phyloP scores from a whole-genome alignment of 2,329 filamentous ascomycete genomes.

The Akanthomyces dipterigenus region DNA sequence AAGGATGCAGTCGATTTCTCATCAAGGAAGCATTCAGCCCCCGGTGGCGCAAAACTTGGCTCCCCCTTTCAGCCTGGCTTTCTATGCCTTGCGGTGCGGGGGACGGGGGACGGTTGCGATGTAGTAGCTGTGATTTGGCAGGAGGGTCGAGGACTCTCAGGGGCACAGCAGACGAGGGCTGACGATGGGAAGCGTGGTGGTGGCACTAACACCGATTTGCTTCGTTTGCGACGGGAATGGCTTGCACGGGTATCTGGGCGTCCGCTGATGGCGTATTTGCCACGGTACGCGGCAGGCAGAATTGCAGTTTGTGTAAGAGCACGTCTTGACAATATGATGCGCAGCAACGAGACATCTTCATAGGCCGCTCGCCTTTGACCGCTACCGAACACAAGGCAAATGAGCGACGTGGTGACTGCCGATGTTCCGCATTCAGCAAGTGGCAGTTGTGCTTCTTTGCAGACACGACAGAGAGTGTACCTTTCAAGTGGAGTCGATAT shows the following conservation, averaged over 20 bases:
- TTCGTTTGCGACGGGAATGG: not conserved
- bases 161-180: not conserved
- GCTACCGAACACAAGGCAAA: too few species aligned
- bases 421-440: not conserved
- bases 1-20: too few species aligned
- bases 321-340: not conserved
- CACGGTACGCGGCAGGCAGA: not conserved
- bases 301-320: not conserved
- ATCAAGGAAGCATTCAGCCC: not conserved
- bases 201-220: not conserved
- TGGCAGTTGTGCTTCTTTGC: not conserved
- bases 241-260: not conserved
- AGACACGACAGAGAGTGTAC: not conserved
- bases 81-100: not conserved
- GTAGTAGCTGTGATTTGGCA: not conserved
- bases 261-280: not conserved
- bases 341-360: not conserved
- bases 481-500: slow-evolving; percentile 12
- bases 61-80: not conserved
- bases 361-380: not conserved
- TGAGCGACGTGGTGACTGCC: not conserved
- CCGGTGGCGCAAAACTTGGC: not conserved
- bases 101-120: not conserved
- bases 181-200: not conserved
- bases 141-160: too few species aligned